These are phyloP conservation scores for Lodderomyces pseudojiufengensis DNA, from an alignment of 1,139 yeast genomes.

Conservation along the genomic window DNA sequence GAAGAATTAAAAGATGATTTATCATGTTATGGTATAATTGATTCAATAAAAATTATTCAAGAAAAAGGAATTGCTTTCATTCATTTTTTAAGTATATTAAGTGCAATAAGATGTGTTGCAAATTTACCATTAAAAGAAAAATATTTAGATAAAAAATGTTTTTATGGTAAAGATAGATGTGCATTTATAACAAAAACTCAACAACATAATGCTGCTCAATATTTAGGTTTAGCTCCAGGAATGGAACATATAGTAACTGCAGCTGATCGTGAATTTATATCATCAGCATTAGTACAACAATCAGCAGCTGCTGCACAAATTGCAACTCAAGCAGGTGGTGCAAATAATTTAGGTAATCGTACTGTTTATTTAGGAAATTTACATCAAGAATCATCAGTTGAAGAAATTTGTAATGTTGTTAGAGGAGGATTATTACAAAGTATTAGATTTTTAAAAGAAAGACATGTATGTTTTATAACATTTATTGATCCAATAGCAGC, in stretches of 20 bases:
- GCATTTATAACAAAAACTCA: constrained; percentile 87
- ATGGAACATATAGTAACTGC: constrained; percentile 80
- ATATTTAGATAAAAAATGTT: constrained; percentile 54
- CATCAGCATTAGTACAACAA: constrained; percentile 61
- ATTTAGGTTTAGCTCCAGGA: constrained; percentile 86
- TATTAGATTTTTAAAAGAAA: constrained; percentile 67
- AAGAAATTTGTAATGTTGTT: constrained; percentile 90
- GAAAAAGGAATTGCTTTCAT: constrained; percentile 61
- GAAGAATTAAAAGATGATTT: constrained; percentile 52
- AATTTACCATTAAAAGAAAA: constrained; percentile 52
- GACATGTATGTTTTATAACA: constrained; percentile 88
- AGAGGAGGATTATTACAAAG: constrained; percentile 88
- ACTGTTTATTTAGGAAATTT: constrained; percentile 88
- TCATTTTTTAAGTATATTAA: constrained; percentile 54
- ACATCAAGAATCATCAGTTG: constrained; percentile 80
- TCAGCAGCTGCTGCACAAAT: constrained; percentile 71
- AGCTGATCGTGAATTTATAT: constrained; percentile 67
- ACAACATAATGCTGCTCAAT: constrained; percentile 96
- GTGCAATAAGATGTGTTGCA: constrained; percentile 59
- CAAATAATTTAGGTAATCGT: constrained; percentile 81
- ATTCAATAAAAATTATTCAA: constrained; percentile 52
- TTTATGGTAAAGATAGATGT: constrained; percentile 63
- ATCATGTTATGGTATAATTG: constrained; percentile 51
- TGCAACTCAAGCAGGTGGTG: constrained; percentile 73
- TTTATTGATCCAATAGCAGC: constrained; percentile 91